A percentile compares a stretch with the other conserved stretches of the same genome.
Evolutionary conservation across 148 eudicot species (phyloP).

Genomic region (Gaultheria prostrata): DNA sequence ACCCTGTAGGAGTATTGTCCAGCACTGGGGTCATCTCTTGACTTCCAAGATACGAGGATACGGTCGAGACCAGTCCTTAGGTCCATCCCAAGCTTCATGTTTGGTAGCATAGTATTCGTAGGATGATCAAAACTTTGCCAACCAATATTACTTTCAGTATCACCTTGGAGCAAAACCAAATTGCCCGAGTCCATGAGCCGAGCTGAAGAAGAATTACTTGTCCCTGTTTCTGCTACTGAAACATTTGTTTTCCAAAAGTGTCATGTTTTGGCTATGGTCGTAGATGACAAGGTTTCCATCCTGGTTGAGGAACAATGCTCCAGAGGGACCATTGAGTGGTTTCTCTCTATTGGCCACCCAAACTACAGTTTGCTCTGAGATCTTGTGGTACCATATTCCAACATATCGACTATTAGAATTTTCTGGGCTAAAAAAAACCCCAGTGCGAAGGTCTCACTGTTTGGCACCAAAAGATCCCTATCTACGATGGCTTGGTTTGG

Average conservation of each 20-base stretch:
- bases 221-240: not conserved
- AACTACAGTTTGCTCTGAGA: constrained; percentile 6
- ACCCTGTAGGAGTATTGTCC: not conserved
- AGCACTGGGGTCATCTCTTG: not conserved
- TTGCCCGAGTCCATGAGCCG: constrained; percentile 13
- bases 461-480: constrained; percentile 10
- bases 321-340: constrained; percentile 16
- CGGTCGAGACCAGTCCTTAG: not conserved
- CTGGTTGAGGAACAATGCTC: constrained; percentile 7
- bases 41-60: not conserved
- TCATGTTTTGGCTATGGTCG: not conserved
- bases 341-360: constrained; percentile 28
- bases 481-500: not conserved
- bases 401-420: constrained; percentile 8
- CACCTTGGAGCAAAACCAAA: not conserved
- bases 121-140: too few species aligned
- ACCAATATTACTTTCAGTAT: not conserved
- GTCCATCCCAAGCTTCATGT: not conserved
- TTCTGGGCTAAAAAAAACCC: constrained; percentile 28
- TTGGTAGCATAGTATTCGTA: not conserved
- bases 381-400: constrained; percentile 24
- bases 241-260: not conserved
- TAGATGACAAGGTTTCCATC: constrained; percentile 16
- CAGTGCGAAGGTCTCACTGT: not conserved
- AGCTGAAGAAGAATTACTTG: not conserved